Evolutionary conservation across 2,329 filamentous ascomycete genomes (phyloP).

Genomic region (Penicillium brevicompactum): DNA sequence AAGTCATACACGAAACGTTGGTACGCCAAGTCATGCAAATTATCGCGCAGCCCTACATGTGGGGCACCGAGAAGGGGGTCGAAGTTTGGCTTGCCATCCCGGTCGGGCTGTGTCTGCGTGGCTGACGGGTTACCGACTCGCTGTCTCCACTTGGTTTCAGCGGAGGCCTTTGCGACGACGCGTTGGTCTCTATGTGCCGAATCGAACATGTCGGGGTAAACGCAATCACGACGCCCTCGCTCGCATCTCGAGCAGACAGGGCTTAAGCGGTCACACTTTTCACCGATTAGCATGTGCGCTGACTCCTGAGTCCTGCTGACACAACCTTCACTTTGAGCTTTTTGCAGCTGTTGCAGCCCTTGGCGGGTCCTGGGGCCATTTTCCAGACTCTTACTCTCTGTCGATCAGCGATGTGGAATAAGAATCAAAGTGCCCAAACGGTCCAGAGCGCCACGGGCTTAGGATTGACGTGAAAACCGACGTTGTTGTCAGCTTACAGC

Average conservation of each 20-base stretch:
- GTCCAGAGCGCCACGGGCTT: background rate
- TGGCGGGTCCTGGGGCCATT: conserved; percentile 6
- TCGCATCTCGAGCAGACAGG: conserved; percentile 8
- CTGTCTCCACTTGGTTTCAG: conserved; percentile 14
- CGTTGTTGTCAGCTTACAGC: conserved; percentile 2
- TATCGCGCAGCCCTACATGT: background rate
- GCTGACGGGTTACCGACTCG: conserved; percentile 1
- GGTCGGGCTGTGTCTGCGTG: background rate
- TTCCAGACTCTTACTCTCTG: background rate
- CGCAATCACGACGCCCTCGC: conserved; percentile 3
- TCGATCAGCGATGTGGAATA: background rate
- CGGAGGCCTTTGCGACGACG: conserved; percentile 3
- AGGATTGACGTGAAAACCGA: background rate
- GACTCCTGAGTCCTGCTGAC: background rate
- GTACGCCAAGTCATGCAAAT: conserved; percentile 10
- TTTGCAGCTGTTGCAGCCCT: conserved; percentile 12
- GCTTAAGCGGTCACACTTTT: conserved; percentile 11
- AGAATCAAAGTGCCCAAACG: background rate
- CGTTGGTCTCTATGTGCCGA: conserved; percentile 14
- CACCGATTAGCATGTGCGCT: background rate
- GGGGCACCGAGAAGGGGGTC: background rate
- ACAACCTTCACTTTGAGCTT: conserved; percentile 15
- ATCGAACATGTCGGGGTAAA: conserved; percentile 11
- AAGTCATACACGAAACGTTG: conserved; percentile 16
- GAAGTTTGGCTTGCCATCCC: background rate